These are phyloP conservation scores for Kokia cookei DNA, from an alignment of 441 rosid genomes.

Conservation along the genomic window DNA sequence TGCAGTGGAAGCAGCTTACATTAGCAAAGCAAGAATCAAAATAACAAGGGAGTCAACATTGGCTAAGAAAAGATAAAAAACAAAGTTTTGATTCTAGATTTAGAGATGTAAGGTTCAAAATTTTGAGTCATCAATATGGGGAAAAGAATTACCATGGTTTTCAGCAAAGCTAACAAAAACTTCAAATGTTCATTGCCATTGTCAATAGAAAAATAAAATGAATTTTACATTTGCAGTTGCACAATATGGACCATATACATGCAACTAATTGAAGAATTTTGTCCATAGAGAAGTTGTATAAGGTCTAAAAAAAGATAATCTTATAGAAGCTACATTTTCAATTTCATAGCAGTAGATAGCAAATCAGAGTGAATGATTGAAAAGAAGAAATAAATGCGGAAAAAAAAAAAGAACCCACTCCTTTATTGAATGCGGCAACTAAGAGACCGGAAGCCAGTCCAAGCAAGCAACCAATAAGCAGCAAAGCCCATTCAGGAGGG, in stretches of 20 bases:
- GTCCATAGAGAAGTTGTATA: too few species aligned
- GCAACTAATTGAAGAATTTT: too few species aligned
- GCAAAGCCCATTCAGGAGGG: constrained; percentile 91
- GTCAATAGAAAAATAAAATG: background rate
- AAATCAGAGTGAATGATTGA: too few species aligned
- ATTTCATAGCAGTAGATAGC: background rate
- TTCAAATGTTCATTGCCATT: background rate
- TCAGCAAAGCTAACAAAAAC: background rate
- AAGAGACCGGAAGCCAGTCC: constrained; percentile 86
- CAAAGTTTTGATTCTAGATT: background rate
- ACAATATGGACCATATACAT: too few species aligned
- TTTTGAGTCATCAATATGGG: background rate
- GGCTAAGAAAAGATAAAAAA: too few species aligned
- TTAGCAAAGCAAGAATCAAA: background rate
- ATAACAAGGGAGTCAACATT: background rate
- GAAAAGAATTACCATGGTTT: background rate
- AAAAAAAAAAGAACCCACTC: constrained; percentile 33
- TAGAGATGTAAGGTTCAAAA: background rate
- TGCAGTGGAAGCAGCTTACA: background rate
- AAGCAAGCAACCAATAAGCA: constrained; percentile 79
- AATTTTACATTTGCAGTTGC: too few species aligned
- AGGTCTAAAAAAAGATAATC: background rate
- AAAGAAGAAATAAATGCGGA: too few species aligned
- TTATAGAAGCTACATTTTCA: background rate
- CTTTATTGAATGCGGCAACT: constrained; percentile 81